Conservation (phyloP, 108 stramenopile genomes). For the Cyclostephanos invisitatus region DNA sequence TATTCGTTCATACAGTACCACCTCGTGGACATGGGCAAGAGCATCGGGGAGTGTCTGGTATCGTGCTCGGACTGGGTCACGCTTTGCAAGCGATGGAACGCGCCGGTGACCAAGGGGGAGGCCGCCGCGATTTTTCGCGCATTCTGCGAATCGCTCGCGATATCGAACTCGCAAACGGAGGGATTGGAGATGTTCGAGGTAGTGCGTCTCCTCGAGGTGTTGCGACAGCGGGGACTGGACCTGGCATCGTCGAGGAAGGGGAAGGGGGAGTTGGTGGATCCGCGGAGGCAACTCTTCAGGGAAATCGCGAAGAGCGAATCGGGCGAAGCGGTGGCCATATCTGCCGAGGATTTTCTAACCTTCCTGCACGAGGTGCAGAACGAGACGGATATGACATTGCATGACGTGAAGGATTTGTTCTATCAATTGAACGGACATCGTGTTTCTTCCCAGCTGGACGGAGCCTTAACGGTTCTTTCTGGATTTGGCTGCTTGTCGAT, state of each 20-base stretch:
- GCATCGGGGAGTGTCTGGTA: conserved; percentile 17
- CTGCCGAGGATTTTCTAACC: conserved; percentile 61
- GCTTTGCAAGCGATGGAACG: conserved; percentile 62
- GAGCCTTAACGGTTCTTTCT: conserved; percentile 20
- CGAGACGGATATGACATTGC: conserved; percentile 51
- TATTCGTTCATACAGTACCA: conserved; percentile 56
- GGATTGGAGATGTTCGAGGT: conserved; percentile 32
- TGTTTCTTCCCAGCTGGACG: conserved; percentile 18
- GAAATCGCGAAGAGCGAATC: conserved; percentile 21
- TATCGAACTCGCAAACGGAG: conserved; percentile 14
- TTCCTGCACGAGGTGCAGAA: conserved; percentile 70
- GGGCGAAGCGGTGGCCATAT: conserved; percentile 35
- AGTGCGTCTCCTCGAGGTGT: conserved; percentile 21
- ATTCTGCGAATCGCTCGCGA: conserved; percentile 22
- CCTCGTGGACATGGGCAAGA: conserved; percentile 67
- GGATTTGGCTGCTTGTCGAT: conserved; percentile 1
- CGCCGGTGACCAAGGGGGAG: conserved; percentile 44
- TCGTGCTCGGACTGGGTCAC: conserved; percentile 54
- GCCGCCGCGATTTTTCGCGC: conserved; percentile 31
- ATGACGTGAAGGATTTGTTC: conserved; percentile 62
- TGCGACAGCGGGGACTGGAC: conserved; percentile 20
- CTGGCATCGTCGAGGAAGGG: not conserved
- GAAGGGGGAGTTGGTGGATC: conserved; percentile 10
- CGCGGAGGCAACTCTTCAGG: conserved; percentile 29
- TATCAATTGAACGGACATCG: conserved; percentile 52